Evolutionary conservation across 768 basidiomycete species (phyloP), one percentile per base, ranked within the genome.

Genomic region (Pleurotus platypus): DNA sequence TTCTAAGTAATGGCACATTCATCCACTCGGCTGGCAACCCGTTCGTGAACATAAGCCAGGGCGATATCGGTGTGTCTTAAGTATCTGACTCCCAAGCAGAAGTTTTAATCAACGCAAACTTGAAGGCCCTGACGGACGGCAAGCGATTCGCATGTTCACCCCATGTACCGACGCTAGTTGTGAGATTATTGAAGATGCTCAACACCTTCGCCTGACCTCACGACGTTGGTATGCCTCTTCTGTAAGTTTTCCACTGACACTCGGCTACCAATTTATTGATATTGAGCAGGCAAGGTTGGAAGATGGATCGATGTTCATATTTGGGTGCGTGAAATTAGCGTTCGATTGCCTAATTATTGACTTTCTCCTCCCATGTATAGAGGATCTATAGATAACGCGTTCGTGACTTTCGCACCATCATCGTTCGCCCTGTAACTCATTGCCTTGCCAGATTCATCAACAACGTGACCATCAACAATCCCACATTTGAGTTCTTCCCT

Each of bases 381-480:
- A 5, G 59, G 62, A 13, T 58, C 61, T 45, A 57, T 60, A 13
- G 13, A 55, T 42, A 56, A 58, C 40, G 58, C 58, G 62, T 63
- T 49, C 46, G 60, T 53, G 26, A 35, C 30, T 35, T 35, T 11
- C 30, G 3, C 9, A 11, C 11, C 30, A 30, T 30, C 30, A 35
- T 9, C 30, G 11, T 35, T 35, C 30, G 11, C 30, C 30, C 11
- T 4, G 30, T 9, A 35, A 35, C 30, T 11, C 38, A 51, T 37
- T 27, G 2, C 20, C 27, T 50, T 16, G 67, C 59, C 6, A 84
- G 83, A 5, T 88, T 84, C 77, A 86, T 86, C 66, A 86, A 87
- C 63, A 83, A 80, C 30, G 76, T 72, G 49, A 83, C 84, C 3
- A 78, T 80, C 50, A 85, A 85, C 67, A 84, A 84, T 57, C 82